Percentiles rank a stretch among this genome's conserved stretches.
phyloP scores from a whole-genome alignment of 2,329 filamentous ascomycete genomes.

The Colletotrichum tropicale region DNA sequence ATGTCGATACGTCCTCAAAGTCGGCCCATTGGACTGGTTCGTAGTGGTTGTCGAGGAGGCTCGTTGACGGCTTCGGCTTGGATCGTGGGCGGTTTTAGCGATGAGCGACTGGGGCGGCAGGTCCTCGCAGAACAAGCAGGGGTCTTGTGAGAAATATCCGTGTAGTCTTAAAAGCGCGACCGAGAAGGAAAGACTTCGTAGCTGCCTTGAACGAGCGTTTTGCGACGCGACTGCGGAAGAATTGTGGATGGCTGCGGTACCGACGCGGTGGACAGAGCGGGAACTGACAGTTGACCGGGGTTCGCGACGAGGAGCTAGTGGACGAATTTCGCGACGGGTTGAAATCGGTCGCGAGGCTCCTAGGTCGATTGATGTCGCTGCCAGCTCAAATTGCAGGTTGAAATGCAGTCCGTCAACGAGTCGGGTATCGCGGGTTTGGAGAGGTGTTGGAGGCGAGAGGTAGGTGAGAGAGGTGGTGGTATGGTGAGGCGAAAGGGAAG shows the following conservation, averaged over 20 bases:
- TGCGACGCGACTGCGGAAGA: background rate
- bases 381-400: background rate
- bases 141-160: background rate
- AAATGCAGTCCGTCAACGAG: background rate
- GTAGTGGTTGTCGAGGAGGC: background rate
- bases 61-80: background rate
- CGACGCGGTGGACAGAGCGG: constrained; percentile 5
- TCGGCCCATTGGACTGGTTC: constrained; percentile 16
- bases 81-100: background rate
- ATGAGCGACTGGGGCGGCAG: background rate
- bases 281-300: background rate
- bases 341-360: background rate
- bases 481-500: background rate
- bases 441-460: background rate
- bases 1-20: constrained; percentile 40
- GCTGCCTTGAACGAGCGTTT: background rate
- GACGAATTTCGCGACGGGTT: background rate
- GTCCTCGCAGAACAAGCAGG: background rate
- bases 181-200: background rate
- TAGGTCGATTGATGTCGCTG: background rate
- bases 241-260: background rate
- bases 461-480: background rate
- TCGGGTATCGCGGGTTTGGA: background rate
- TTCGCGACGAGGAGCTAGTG: background rate
- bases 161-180: background rate